A percentile compares a stretch with the other conserved stretches of the same genome.
These are phyloP conservation scores for Ogataea nonfermentans DNA, from an alignment of 805 yeast species.

Conservation along the genomic window DNA sequence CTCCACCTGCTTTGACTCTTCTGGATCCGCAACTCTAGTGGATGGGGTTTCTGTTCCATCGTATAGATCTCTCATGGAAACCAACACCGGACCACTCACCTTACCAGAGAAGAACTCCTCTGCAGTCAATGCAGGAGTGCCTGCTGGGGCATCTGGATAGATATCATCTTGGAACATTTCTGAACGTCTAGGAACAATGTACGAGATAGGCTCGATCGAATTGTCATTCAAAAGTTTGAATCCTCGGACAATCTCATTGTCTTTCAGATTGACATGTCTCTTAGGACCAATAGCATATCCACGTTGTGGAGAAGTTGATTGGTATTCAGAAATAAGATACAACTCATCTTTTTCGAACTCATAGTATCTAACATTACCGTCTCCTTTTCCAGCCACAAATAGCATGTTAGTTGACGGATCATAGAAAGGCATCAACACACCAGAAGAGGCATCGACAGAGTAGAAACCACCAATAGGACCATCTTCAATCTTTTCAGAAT, in stretches of 20 bases:
- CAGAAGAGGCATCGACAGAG: constrained; percentile 85
- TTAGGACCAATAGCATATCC: constrained; percentile 93
- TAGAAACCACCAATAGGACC: constrained; percentile 92
- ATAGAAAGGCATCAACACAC: constrained; percentile 87
- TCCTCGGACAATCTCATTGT: constrained; percentile 78
- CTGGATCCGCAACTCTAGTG: constrained; percentile 27
- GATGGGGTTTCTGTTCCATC: constrained; percentile 69
- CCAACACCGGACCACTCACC: constrained; percentile 73
- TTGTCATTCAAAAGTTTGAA: constrained; percentile 88
- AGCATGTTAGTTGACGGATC: constrained; percentile 79
- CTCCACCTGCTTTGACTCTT: constrained; percentile 17
- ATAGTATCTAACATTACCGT: constrained; percentile 92
- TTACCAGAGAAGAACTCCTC: constrained; percentile 80
- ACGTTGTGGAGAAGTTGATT: constrained; percentile 90
- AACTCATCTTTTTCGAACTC: constrained; percentile 86
- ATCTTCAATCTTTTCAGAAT: constrained; percentile 61
- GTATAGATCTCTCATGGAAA: constrained; percentile 71
- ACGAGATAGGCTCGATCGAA: constrained; percentile 85
- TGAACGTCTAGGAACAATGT: constrained; percentile 89
- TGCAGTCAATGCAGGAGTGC: constrained; percentile 72
- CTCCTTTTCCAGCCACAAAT: constrained; percentile 95
- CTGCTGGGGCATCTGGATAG: constrained; percentile 87
- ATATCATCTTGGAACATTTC: constrained; percentile 92
- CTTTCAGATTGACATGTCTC: constrained; percentile 70
- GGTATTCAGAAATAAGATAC: constrained; percentile 81